Evolutionary conservation across 768 basidiomycete genomes (phyloP).

Genomic region (Xerocomellus intermedius): DNA sequence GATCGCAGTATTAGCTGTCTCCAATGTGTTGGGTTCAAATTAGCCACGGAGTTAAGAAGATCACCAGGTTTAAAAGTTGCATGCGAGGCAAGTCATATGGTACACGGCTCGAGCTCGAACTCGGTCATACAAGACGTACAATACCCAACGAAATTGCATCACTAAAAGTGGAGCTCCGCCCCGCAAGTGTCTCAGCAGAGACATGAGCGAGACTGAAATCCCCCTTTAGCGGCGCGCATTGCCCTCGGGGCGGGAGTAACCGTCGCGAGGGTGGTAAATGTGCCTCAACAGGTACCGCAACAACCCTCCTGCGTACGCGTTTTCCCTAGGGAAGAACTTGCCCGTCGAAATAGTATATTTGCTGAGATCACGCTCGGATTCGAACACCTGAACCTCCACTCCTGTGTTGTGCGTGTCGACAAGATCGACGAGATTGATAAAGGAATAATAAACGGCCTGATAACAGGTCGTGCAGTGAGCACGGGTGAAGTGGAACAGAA

Average conservation of each 20-base stretch:
- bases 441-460: neutral
- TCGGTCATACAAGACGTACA: too few species aligned
- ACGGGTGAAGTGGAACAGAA: neutral
- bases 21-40: too few species aligned
- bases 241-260: neutral
- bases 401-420: neutral
- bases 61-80: too few species aligned
- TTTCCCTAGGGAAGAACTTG: conserved; percentile 8
- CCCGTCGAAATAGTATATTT: conserved; percentile 1
- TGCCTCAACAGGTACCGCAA: conserved; percentile 7
- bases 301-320: conserved; percentile 6
- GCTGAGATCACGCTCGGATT: neutral
- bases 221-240: conserved; percentile 6
- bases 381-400: neutral
- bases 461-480: neutral
- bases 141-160: too few species aligned
- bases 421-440: conserved; percentile 3
- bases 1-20: too few species aligned
- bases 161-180: neutral
- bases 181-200: neutral
- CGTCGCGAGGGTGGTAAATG: conserved; percentile 1
- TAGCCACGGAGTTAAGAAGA: too few species aligned
- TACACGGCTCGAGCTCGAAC: too few species aligned
- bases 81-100: too few species aligned
- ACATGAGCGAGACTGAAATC: conserved; percentile 2